phyloP scores from a whole-genome alignment of 345 rosid species.

The Eucalyptus regnans region DNA sequence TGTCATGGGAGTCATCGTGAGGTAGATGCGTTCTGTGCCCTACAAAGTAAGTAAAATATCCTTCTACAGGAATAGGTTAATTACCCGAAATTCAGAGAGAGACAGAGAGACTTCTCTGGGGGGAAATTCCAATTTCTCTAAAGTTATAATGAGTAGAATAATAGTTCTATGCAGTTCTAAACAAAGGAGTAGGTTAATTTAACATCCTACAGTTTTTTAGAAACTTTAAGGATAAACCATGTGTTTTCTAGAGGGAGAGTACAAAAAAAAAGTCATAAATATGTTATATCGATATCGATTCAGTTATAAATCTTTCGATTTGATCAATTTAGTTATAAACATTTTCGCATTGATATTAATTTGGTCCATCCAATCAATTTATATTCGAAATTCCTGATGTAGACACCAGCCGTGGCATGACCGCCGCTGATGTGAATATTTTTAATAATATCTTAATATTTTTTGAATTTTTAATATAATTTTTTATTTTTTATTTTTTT shows the following conservation, averaged over 20 bases:
- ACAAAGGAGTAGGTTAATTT: neutral
- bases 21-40: neutral
- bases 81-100: neutral
- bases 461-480: no score
- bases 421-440: rapidly evolving
- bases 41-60: neutral
- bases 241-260: neutral
- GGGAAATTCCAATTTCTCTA: neutral
- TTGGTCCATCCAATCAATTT: rapidly evolving
- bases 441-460: no score
- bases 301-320: rapidly evolving
- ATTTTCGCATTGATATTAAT: no score
- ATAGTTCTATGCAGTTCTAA: neutral
- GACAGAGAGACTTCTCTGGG: neutral
- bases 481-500: no score
- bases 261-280: no score
- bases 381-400: rapidly evolving
- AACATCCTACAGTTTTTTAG: neutral
- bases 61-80: neutral
- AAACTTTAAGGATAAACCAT: neutral
- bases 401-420: rapidly evolving
- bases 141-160: neutral
- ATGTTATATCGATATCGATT: no score
- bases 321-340: no score
- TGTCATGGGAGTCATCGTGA: neutral